Evolutionary conservation across 805 yeast species (phyloP).

Genomic region (Blastobotrys chiropterorum): DNA sequence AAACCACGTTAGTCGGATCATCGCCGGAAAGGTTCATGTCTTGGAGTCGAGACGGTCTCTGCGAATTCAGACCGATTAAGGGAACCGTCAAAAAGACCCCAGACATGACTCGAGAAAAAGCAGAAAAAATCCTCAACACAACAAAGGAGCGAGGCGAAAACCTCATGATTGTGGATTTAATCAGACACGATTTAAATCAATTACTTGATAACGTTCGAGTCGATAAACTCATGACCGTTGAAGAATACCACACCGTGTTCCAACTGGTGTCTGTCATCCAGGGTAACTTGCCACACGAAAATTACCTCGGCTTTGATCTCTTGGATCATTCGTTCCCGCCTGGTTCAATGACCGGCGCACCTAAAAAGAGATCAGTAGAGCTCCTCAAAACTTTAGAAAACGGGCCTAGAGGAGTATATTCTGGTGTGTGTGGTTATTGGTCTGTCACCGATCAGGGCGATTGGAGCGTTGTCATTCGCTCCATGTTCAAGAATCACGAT

Average conservation of each 20-base stretch:
- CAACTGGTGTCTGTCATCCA: conserved; percentile 87
- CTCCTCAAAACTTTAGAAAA: conserved; percentile 57
- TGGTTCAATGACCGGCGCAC: conserved; percentile 99
- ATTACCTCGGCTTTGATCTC: conserved; percentile 68
- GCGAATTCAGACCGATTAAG: conserved; percentile 90
- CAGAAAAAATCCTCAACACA: conserved; percentile 59
- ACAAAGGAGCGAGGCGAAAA: conserved; percentile 96
- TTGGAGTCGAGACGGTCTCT: conserved; percentile 51
- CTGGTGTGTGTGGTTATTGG: conserved; percentile 97
- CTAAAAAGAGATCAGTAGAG: conserved; percentile 88
- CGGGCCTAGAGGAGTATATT: conserved; percentile 68
- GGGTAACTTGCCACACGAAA: conserved; percentile 42
- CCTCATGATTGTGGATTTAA: conserved; percentile 92
- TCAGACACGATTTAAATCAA: conserved; percentile 81
- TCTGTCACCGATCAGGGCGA: conserved; percentile 80
- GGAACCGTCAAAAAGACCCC: conserved; percentile 80
- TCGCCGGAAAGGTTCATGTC: conserved; percentile 91
- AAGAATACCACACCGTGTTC: conserved; percentile 84
- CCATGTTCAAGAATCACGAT: conserved; percentile 59
- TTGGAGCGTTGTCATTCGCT: conserved; percentile 93
- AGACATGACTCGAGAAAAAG: conserved; percentile 49
- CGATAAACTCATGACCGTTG: conserved; percentile 79
- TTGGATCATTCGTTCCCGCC: conserved; percentile 82
- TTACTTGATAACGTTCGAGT: conserved; percentile 62
- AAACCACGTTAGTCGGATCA: conserved; percentile 60